Evolutionary conservation across 2,329 filamentous ascomycete genomes (phyloP).

Genomic region (Diplodia mutila): DNA sequence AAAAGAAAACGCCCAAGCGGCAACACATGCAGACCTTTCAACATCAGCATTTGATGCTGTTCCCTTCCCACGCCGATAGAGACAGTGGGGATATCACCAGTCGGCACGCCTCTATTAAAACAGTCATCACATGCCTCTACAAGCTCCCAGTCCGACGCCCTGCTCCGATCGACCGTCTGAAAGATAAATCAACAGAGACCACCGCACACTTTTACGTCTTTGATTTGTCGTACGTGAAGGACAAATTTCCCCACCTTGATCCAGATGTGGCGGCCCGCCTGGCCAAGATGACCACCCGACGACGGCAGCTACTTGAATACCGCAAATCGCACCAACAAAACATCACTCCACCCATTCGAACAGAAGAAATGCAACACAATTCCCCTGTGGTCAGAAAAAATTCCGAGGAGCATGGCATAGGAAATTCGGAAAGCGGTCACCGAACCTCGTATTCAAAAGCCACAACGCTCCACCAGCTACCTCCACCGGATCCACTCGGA

Average conservation of each 20-base stretch:
- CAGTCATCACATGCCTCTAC: not conserved
- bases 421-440: not conserved
- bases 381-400: not conserved
- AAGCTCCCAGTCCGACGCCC: conserved; percentile 1
- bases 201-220: conserved; percentile 24
- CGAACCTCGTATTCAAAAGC: not conserved
- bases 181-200: conserved; percentile 1
- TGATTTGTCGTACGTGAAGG: conserved; percentile 26
- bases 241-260: not conserved
- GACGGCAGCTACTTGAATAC: conserved; percentile 27
- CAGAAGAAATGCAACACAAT: not conserved
- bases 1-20: not conserved
- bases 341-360: not conserved
- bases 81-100: not conserved
- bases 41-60: too few species aligned
- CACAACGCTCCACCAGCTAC: not conserved
- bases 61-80: too few species aligned
- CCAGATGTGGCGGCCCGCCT: conserved; percentile 26
- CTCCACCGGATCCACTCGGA: not conserved
- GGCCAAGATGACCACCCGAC: conserved; percentile 26
- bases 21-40: not conserved
- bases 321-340: conserved; percentile 21
- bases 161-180: conserved; percentile 23
- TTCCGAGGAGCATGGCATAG: not conserved
- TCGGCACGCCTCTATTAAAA: not conserved